Conservation (phyloP, 2,329 filamentous ascomycete genomes). For the Orbilia ellipsospora region DNA sequence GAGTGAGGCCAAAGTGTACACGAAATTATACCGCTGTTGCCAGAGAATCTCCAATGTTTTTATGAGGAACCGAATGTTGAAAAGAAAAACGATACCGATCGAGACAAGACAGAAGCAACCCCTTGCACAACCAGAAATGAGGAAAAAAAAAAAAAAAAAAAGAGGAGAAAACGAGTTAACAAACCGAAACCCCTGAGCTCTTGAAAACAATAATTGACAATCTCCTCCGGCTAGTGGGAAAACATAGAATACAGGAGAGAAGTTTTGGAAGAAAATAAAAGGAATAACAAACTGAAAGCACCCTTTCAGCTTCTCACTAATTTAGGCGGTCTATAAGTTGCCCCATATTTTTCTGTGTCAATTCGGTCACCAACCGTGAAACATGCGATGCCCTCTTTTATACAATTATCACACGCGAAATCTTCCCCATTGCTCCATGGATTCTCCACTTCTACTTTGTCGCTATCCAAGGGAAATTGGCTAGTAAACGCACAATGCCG, state of each 20-base stretch:
- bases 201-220: too few relatives aligned
- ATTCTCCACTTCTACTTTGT: constrained; percentile 25
- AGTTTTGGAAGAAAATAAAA: background rate
- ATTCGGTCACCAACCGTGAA: constrained; percentile 41
- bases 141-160: too few relatives aligned
- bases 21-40: too few relatives aligned
- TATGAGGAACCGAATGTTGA: too few relatives aligned
- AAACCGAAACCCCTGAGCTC: too few relatives aligned
- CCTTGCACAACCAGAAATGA: too few relatives aligned
- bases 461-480: constrained; percentile 42
- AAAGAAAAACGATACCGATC: too few relatives aligned
- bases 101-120: too few relatives aligned
- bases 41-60: too few relatives aligned
- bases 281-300: background rate
- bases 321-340: constrained; percentile 42
- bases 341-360: constrained; percentile 48
- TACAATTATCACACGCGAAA: constrained; percentile 39
- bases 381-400: constrained; percentile 40
- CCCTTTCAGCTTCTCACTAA: constrained; percentile 3
- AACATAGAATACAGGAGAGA: background rate
- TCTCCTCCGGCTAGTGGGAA: background rate
- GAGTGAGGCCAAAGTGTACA: too few relatives aligned
- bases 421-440: constrained; percentile 38
- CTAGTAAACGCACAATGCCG: constrained; percentile 49
- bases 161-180: too few relatives aligned